Conservation (phyloP, 805 yeast species). For the Wickerhamomyces ciferrii region DNA sequence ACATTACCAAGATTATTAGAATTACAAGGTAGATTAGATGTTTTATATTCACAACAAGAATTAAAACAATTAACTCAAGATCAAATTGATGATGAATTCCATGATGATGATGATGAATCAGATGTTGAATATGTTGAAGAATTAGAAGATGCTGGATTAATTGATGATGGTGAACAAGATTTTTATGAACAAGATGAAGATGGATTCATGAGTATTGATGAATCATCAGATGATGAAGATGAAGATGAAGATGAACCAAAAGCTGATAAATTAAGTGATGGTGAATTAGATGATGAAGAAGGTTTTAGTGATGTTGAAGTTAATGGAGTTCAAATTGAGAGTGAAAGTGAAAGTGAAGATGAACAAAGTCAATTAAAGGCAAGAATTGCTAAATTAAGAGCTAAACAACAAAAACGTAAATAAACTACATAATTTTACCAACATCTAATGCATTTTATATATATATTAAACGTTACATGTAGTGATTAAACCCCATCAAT, state of each 20-base stretch:
- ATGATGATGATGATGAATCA: conserved; percentile 27
- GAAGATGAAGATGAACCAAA: conserved; percentile 3
- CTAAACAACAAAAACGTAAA: conserved; percentile 16
- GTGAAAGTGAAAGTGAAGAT: conserved; percentile 14
- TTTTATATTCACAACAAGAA: conserved; percentile 61
- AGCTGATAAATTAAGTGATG: conserved; percentile 28
- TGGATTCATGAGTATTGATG: conserved; percentile 20
- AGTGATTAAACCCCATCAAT: conserved; percentile 24
- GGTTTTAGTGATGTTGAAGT: conserved; percentile 26
- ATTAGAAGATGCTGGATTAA: conserved; percentile 39
- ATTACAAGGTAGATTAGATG: conserved; percentile 75
- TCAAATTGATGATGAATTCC: conserved; percentile 28
- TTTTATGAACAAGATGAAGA: conserved; percentile 27
- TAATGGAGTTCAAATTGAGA: conserved; percentile 7
- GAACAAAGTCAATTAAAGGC: conserved; percentile 18
- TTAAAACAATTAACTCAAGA: conserved; percentile 43
- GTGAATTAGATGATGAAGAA: conserved; percentile 24
- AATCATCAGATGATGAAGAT: conserved; percentile 25
- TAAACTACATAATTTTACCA: not conserved
- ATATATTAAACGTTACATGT: not conserved
- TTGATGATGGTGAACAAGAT: conserved; percentile 43
- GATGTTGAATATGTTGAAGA: conserved; percentile 71
- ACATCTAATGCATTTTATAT: not conserved
- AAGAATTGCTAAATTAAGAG: conserved; percentile 17
- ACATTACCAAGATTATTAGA: conserved; percentile 70